phyloP scores from a whole-genome alignment of 2,329 filamentous ascomycete genomes.

The Didymosphaeria variabile region DNA sequence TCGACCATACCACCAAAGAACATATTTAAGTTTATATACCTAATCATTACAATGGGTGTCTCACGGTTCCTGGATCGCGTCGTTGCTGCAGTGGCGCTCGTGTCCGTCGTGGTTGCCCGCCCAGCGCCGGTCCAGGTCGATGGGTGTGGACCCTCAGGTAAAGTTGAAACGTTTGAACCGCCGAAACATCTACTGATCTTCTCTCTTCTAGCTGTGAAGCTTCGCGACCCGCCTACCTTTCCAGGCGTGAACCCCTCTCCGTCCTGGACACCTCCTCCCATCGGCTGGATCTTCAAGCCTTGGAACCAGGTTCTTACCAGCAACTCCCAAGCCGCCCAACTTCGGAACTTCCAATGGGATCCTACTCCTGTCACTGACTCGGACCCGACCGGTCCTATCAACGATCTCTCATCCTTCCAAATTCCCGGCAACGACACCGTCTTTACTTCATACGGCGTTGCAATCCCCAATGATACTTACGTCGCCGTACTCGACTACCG shows the following conservation, averaged over 20 bases:
- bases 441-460: constrained; percentile 26
- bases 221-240: constrained; percentile 10
- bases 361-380: constrained; percentile 21
- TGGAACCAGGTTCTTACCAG: constrained; percentile 30
- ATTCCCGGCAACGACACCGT: constrained; percentile 24
- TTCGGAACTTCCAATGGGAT: constrained; percentile 32
- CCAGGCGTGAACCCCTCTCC: not conserved
- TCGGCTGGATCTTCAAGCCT: constrained; percentile 27
- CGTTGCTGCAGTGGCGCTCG: not conserved
- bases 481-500: constrained; percentile 18
- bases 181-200: not conserved
- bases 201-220: not conserved
- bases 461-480: constrained; percentile 16
- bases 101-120: not conserved
- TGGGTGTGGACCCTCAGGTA: not conserved
- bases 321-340: constrained; percentile 18
- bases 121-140: not conserved
- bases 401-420: constrained; percentile 33
- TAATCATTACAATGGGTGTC: not conserved
- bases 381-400: constrained; percentile 19
- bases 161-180: not conserved
- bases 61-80: not conserved
- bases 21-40: not conserved
- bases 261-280: constrained; percentile 20
- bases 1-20: not conserved